Conservation (phyloP, 345 rosid species). For the Eutrema heterophyllum region DNA sequence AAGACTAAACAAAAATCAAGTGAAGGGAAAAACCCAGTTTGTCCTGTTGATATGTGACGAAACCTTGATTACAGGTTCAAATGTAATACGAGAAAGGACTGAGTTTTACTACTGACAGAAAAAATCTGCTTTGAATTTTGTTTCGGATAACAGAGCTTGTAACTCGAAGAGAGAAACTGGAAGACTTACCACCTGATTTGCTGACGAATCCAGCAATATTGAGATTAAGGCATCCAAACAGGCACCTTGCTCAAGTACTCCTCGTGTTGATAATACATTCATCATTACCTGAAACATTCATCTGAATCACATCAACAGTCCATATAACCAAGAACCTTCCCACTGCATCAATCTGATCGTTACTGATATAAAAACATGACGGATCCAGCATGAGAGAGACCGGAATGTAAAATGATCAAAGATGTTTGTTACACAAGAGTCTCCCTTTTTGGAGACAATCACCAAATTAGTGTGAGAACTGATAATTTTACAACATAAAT, state of each 20-base stretch:
- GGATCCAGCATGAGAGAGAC: not conserved
- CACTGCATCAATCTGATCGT: not conserved
- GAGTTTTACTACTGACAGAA: not conserved
- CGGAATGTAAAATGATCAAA: not conserved
- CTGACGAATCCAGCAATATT: constrained; percentile 78
- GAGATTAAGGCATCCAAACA: constrained; percentile 90
- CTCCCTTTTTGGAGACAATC: not conserved
- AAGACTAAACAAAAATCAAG: not conserved
- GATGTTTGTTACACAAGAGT: not conserved
- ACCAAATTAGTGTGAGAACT: not conserved
- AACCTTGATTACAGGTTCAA: not conserved
- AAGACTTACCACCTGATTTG: constrained; percentile 78
- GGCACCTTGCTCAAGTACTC: constrained; percentile 80
- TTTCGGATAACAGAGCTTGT: not conserved
- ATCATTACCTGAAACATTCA: constrained; percentile 40
- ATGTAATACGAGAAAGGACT: not conserved
- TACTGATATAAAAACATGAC: not conserved
- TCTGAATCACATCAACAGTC: not conserved
- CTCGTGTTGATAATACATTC: constrained; percentile 74
- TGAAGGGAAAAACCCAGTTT: not conserved
- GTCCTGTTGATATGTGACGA: not conserved
- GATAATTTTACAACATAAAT: not conserved
- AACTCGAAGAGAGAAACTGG: not conserved
- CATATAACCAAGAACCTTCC: not conserved
- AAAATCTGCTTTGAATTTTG: not conserved